Evolutionary conservation across 2,329 filamentous ascomycete genomes (phyloP).

Genomic region (Phyllachora maydis): DNA sequence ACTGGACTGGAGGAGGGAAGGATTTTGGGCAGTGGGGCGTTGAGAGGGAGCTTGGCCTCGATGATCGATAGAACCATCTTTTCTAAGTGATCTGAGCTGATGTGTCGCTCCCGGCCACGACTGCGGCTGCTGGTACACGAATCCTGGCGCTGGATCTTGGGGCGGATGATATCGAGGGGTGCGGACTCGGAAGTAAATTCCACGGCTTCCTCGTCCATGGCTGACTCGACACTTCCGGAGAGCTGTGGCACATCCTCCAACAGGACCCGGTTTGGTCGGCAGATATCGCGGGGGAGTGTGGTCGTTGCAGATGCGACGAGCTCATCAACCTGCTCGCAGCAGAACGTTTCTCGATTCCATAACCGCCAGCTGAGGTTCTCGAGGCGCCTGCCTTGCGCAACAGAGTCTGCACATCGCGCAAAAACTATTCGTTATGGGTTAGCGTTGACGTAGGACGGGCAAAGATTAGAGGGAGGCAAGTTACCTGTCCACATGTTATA

Average conservation of each 20-base stretch:
- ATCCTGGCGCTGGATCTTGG: conserved; percentile 50
- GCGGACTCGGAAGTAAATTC: conserved; percentile 33
- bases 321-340: conserved; percentile 46
- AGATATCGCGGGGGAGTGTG: conserved; percentile 28
- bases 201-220: conserved; percentile 45
- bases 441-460: conserved; percentile 10
- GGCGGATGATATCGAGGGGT: conserved; percentile 38
- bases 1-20: conserved; percentile 23
- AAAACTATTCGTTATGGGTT: conserved; percentile 42
- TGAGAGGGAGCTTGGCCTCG: conserved; percentile 57
- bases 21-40: conserved; percentile 26
- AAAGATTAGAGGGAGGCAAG: conserved; percentile 2
- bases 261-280: conserved; percentile 6
- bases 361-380: conserved; percentile 94
- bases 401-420: conserved; percentile 79
- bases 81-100: conserved; percentile 80
- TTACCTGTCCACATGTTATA: conserved; percentile 95
- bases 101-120: conserved; percentile 84
- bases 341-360: conserved; percentile 87
- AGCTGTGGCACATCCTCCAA: conserved; percentile 47
- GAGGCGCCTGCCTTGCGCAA: conserved; percentile 77
- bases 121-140: conserved; percentile 47
- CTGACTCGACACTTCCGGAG: conserved; percentile 58
- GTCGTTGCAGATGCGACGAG: conserved; percentile 18
- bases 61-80: conserved; percentile 91